Base-by-base conservation (phyloP, 495 filamentous ascomycete species). In the Tirmania nivea region DNA sequence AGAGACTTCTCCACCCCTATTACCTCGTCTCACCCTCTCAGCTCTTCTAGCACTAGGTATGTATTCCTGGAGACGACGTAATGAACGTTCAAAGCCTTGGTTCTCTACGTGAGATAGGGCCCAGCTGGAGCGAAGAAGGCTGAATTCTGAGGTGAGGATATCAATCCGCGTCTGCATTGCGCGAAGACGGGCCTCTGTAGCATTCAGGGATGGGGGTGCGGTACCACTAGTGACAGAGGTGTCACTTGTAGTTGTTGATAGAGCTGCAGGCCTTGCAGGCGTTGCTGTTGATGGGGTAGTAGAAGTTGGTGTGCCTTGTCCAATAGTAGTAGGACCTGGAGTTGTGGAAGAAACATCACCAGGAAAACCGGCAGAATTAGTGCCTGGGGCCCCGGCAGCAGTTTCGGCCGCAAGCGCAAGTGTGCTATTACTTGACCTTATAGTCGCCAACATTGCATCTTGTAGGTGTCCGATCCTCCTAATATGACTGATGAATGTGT, bases 151-250 rank as follows among this genome's bases (percentile, higher is more conserved):
- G 12, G 60, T 57, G 17, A 63, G 45, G 5, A 63, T 52, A 11
- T 63, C 60, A 20, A 63, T 63, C 19, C 61, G 50, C 3, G 54
- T 63, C 48, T 63, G 61, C 61, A 63, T 63, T 7, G 60, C 61
- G 8, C 61, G 42, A 8, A 63, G 31, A 12, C 61, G 55, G 8
- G 61, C 61, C 36, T 63, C 61, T 0, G 60, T 25, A 8, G 54
- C 51, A 14, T 60, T 52, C 10, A 63, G 25, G 8, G 17, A 19
- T 14, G 39, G 39, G 14, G 39, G 39, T 8, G 39, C 9, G 0
- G 12, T 14, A 7, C 25, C 7, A 31, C 7, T 31, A 31, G 25
- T 31, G 25, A 3, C 25, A 31, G 25, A 7, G 7, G 3, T 31
- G 2, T 31, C 25, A 31, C 25, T 31, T 31, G 25, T 31, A 45